A percentile compares a stretch with the other conserved stretches of the same genome.
Evolutionary conservation across 495 filamentous ascomycete genomes (phyloP).

Genomic region (Cenococcum geophilum): DNA sequence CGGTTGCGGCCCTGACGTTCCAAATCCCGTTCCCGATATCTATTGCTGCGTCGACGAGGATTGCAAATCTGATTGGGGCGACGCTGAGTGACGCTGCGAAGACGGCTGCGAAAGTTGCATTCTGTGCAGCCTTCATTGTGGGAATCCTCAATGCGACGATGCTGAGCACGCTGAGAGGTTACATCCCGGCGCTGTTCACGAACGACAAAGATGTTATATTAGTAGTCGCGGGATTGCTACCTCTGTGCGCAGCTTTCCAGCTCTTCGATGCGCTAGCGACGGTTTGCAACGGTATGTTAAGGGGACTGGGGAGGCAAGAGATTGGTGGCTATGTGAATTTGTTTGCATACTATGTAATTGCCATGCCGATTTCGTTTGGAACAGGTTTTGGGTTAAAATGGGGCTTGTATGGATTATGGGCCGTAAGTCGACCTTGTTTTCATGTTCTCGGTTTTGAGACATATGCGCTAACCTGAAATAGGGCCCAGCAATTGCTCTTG

Average conservation of each 20-base stretch:
- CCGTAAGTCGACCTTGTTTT: slow-evolving; percentile 33
- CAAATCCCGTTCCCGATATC: slow-evolving; percentile 40
- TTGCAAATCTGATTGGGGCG: slow-evolving; percentile 43
- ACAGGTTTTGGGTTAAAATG: slow-evolving; percentile 66
- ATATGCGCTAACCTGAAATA: slow-evolving; percentile 10
- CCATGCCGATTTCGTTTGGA: slow-evolving; percentile 75
- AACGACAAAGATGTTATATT: slow-evolving; percentile 70
- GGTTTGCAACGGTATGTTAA: slow-evolving; percentile 73
- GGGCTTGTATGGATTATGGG: slow-evolving; percentile 74
- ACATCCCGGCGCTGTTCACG: slow-evolving; percentile 75
- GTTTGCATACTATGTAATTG: slow-evolving; percentile 76
- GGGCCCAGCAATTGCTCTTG: slow-evolving; percentile 37
- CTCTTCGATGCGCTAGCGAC: slow-evolving; percentile 74
- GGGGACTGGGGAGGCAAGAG: slow-evolving; percentile 78
- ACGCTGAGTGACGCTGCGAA: slow-evolving; percentile 37
- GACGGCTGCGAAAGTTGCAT: slow-evolving; percentile 39
- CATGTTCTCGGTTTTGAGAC: not conserved
- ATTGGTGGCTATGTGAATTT: slow-evolving; percentile 84
- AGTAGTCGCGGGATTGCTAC: slow-evolving; percentile 65
- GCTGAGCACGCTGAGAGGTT: slow-evolving; percentile 55
- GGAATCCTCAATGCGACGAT: slow-evolving; percentile 71
- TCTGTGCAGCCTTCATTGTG: slow-evolving; percentile 58
- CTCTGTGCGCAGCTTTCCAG: slow-evolving; percentile 79
- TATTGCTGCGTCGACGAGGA: slow-evolving; percentile 38
- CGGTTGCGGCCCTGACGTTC: slow-evolving; percentile 37